Percentiles rank a stretch among this genome's conserved stretches.
These are phyloP conservation scores for Mycosphaerella sp. DNA, from an alignment of 2,329 filamentous ascomycete species.

Conservation along the genomic window DNA sequence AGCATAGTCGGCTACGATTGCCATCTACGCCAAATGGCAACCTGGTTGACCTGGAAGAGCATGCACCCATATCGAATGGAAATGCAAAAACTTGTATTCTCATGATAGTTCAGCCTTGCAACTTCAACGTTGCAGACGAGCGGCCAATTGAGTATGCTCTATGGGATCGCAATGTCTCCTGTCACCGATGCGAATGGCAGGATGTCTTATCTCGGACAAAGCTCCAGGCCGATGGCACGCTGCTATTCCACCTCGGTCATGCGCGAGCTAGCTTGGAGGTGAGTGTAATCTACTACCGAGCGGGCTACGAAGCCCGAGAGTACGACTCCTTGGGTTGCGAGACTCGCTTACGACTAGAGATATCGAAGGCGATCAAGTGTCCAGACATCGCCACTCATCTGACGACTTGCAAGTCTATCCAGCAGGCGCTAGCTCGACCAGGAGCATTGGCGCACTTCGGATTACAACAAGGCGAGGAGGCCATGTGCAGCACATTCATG, in stretches of 20 bases:
- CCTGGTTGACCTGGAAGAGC: background rate
- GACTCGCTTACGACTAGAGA: slow-evolving; percentile 35
- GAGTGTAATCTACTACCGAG: slow-evolving; percentile 41
- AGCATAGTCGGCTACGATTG: slow-evolving; percentile 11
- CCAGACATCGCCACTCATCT: slow-evolving; percentile 40
- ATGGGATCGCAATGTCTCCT: slow-evolving; percentile 33
- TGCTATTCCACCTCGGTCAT: slow-evolving; percentile 32
- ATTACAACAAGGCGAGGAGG: background rate
- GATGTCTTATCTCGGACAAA: slow-evolving; percentile 30
- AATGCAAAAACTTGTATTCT: slow-evolving; percentile 31
- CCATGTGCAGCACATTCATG: slow-evolving; percentile 35
- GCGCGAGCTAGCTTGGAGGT: slow-evolving; percentile 32
- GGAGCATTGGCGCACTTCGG: slow-evolving; percentile 31
- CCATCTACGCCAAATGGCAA: background rate
- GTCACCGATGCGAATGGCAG: slow-evolving; percentile 37
- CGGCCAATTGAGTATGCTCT: slow-evolving; percentile 42
- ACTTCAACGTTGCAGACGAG: slow-evolving; percentile 44
- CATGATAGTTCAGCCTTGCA: slow-evolving; percentile 41
- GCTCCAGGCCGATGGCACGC: slow-evolving; percentile 28
- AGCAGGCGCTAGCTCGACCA: slow-evolving; percentile 36
- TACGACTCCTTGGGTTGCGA: slow-evolving; percentile 31
- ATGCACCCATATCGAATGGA: background rate
- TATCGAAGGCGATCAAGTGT: slow-evolving; percentile 41
- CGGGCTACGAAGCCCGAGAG: slow-evolving; percentile 39
- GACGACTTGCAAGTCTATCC: slow-evolving; percentile 41